Conservation (phyloP, 73 alveolate species). For the Halteria grandinella region DNA sequence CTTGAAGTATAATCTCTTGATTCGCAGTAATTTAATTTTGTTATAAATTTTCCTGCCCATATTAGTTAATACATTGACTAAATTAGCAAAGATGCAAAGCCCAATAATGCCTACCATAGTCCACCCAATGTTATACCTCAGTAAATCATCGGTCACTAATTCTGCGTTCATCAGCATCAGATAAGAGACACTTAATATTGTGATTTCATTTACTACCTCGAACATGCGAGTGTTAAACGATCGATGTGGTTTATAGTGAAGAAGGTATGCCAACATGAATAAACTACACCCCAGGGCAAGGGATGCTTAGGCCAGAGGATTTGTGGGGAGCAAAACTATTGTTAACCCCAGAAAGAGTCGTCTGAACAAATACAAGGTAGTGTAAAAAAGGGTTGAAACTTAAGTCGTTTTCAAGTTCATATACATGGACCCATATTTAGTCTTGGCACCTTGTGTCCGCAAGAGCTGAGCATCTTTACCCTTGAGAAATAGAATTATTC, state of each 20-base stretch:
- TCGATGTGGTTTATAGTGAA: background rate
- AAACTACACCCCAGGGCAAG: background rate
- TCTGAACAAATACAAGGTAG: background rate
- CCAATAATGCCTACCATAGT: background rate
- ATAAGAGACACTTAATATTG: background rate
- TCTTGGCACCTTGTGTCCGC: background rate
- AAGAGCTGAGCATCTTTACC: too few relatives aligned
- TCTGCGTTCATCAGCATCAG: background rate
- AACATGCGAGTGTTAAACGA: background rate
- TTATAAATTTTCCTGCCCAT: too few relatives aligned
- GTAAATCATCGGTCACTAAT: background rate
- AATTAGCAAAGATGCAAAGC: background rate
- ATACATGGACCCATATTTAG: background rate
- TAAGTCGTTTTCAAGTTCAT: background rate
- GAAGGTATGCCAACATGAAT: background rate
- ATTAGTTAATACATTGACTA: background rate
- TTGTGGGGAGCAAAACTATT: background rate
- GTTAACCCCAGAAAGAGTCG: background rate
- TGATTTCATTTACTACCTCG: background rate
- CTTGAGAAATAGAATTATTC: background rate
- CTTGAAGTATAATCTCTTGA: too few relatives aligned
- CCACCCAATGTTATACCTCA: conserved; percentile 14
- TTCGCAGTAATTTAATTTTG: too few relatives aligned
- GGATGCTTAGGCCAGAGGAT: background rate
- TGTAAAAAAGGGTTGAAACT: background rate